These are phyloP conservation scores for Nicotiana undulata DNA, from an alignment of 257 asterid species.

Conservation along the genomic window DNA sequence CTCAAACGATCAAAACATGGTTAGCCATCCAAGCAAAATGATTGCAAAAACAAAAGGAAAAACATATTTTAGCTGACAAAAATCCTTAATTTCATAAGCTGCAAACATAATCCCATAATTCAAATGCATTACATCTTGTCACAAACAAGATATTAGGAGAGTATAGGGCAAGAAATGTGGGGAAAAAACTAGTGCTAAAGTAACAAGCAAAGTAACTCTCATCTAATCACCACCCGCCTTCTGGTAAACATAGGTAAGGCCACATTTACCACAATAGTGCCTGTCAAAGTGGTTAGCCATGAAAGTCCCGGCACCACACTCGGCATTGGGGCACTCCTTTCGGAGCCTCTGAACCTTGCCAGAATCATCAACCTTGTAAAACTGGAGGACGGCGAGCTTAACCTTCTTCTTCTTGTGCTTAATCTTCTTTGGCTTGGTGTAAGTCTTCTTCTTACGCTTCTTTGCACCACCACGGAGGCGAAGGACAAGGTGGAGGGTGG, in stretches of 20 bases:
- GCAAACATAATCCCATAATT: neutral
- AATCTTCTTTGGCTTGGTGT: conserved; percentile 37
- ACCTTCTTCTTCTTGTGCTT: conserved; percentile 38
- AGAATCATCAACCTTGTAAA: conserved; percentile 32
- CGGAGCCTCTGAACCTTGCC: conserved; percentile 34
- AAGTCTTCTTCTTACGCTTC: conserved; percentile 39
- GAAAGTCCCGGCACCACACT: conserved; percentile 35
- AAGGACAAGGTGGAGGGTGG: conserved; percentile 33
- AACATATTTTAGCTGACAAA: neutral
- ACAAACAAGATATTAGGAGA: neutral
- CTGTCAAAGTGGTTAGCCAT: conserved; percentile 38
- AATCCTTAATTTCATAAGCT: neutral
- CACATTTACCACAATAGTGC: conserved; percentile 36
- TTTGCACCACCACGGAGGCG: conserved; percentile 39
- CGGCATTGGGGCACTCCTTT: conserved; percentile 35
- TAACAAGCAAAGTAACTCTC: neutral
- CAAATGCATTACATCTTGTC: neutral
- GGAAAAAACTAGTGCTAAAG: neutral
- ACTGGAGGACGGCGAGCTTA: conserved; percentile 30
- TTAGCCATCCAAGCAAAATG: neutral
- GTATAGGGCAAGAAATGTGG: neutral
- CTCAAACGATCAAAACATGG: neutral
- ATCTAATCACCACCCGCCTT: conserved; percentile 29
- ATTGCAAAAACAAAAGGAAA: neutral
- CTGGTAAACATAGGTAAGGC: conserved; percentile 39